Percentiles rank a stretch among this genome's conserved stretches.
These are phyloP conservation scores for Populus hybrid DNA, from an alignment of 441 rosid genomes.

Conservation along the genomic window DNA sequence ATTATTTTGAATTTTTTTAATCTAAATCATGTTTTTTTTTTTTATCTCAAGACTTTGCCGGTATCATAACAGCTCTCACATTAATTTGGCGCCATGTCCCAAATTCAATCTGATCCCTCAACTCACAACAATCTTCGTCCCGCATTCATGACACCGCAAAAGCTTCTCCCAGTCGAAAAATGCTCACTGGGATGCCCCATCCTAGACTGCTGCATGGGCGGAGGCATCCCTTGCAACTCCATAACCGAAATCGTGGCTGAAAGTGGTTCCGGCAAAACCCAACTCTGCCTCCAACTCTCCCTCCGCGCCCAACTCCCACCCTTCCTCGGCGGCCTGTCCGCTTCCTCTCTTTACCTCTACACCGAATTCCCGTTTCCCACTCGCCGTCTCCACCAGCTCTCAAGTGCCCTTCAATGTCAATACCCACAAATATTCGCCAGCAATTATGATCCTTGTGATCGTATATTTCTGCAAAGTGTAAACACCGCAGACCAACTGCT, in stretches of 20 bases:
- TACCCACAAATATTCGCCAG: slow-evolving; percentile 23
- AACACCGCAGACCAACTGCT: slow-evolving; percentile 66
- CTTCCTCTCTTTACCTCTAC: slow-evolving; percentile 75
- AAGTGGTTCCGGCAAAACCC: slow-evolving; percentile 90
- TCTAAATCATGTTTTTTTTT: no score
- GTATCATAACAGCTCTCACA: no score
- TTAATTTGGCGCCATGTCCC: no score
- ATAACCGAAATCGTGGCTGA: slow-evolving; percentile 78
- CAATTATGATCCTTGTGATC: slow-evolving; percentile 51
- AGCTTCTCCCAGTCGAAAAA: slow-evolving; percentile 32
- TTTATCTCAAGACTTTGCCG: no score
- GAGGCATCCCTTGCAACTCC: slow-evolving; percentile 72
- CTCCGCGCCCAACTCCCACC: slow-evolving; percentile 72
- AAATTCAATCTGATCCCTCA: no score
- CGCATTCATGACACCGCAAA: slow-evolving; percentile 23
- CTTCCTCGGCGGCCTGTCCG: slow-evolving; percentile 69
- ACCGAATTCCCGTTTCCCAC: slow-evolving; percentile 79
- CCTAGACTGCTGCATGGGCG: slow-evolving; percentile 57
- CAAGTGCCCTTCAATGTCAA: slow-evolving; percentile 31
- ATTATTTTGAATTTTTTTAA: no score
- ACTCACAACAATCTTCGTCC: not conserved
- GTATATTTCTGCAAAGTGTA: slow-evolving; percentile 52
- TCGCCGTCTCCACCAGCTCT: slow-evolving; percentile 75
- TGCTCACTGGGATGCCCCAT: slow-evolving; percentile 62
- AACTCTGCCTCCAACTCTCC: slow-evolving; percentile 77